Evolutionary conservation across 2,329 filamentous ascomycete species (phyloP), one percentile per base, ranked within the genome.

Genomic region (Arthroderma uncinatum): DNA sequence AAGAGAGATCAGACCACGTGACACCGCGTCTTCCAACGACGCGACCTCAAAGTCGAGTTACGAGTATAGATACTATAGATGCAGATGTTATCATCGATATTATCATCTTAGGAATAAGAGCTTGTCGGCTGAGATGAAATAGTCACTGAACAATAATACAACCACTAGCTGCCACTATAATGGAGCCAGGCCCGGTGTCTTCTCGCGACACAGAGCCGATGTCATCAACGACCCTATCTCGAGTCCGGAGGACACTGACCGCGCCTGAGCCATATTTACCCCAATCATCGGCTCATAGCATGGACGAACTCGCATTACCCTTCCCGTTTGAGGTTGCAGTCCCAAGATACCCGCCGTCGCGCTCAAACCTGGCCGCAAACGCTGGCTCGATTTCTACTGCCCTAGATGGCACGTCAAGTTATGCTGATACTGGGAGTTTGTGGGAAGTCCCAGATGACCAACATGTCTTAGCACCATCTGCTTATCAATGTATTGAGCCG

Each of bases 201-300:
- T 70, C 70, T 6, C 70, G 71, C 44, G 71, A 73, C 53, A 74
- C 72, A 1, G 67, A 72, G 44, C 71, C 70, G 21, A 64, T 73
- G 34, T 73, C 71, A 9, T 73, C 72, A 5, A 59, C 68, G 6
- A 56, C 61, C 8, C 66, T 68, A 0, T 61, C 65, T 1, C 63
- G 64, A 21, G 56, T 56, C 21, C 53, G 53, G 5, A 53, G 58
- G 56, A 55, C 59, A n/a, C 19, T 56, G 53, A 59, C 62, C 2
- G 44, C 37, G 16, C 30, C 44, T 40, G 56, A 44, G 30, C 30
- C 19, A 23, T 33, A 48, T 19, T 56, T 57, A 4, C 62, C 61
- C 12, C 61, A 64, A 28, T 65, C 64, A 3, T 63, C 63, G 12
- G 54, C 37, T 10, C 65, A 62, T 52, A 59, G 63, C 25, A 56